A percentile compares a stretch with the other conserved stretches of the same genome.
Evolutionary conservation across 441 rosid species (phyloP).

Genomic region (Mallotus repandus): DNA sequence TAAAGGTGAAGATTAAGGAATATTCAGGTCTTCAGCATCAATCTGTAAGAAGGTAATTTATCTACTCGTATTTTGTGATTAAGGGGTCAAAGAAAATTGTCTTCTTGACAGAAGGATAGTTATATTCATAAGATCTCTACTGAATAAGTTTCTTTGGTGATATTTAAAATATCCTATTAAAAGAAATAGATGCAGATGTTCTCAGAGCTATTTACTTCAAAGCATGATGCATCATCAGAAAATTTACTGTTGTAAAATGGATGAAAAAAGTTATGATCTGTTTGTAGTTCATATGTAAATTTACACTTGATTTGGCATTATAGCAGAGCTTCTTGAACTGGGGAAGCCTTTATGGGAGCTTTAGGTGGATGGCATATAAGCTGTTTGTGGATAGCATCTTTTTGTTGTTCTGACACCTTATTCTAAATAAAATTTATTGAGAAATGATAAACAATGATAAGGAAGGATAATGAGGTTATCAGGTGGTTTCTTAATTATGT

Average conservation of each 20-base stretch:
- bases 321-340: background rate
- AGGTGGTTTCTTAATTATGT: constrained; percentile 10
- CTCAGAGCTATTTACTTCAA: background rate
- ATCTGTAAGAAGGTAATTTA: constrained; percentile 69
- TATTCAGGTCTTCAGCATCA: constrained; percentile 87
- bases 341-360: no score
- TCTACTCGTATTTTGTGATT: background rate
- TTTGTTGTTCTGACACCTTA: background rate
- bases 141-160: background rate
- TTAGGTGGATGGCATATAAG: background rate
- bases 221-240: background rate
- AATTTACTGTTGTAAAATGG: background rate
- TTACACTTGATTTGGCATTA: background rate
- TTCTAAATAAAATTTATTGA: background rate
- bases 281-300: background rate
- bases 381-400: background rate
- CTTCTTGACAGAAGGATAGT: background rate
- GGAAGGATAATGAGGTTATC: background rate
- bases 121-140: background rate
- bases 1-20: constrained; percentile 76
- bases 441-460: background rate
- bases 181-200: background rate
- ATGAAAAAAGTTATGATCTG: background rate
- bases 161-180: background rate
- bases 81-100: background rate